Evolutionary conservation across 164 flowering plant species (phyloP).

Genomic region (Sedum album): DNA sequence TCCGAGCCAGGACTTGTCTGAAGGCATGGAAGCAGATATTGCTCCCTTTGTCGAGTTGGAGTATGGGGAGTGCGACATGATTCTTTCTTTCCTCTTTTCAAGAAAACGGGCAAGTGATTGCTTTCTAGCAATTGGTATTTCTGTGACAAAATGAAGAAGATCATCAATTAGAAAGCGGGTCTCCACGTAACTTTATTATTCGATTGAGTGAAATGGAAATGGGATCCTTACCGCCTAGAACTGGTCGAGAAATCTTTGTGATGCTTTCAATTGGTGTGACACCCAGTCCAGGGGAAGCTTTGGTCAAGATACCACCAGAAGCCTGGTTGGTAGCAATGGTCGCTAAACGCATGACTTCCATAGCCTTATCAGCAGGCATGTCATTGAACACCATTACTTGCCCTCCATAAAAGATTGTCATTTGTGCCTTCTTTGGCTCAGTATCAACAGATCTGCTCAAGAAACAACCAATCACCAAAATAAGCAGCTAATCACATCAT

Average conservation of each 20-base stretch:
- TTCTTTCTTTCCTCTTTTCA: constrained; percentile 8
- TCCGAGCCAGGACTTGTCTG: constrained; percentile 8
- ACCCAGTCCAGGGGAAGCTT: background rate
- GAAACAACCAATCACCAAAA: constrained; percentile 7
- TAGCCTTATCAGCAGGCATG: constrained; percentile 52
- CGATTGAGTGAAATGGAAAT: background rate
- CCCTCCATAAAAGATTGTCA: constrained; percentile 70
- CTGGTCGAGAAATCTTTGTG: background rate
- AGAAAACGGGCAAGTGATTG: constrained; percentile 3
- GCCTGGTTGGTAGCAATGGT: constrained; percentile 21
- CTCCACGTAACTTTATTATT: no score
- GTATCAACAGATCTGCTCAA: constrained; percentile 9
- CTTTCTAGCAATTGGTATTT: constrained; percentile 5
- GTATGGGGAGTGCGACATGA: background rate
- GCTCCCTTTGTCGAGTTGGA: background rate
- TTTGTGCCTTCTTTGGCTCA: constrained; percentile 34
- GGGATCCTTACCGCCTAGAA: background rate
- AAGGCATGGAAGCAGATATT: background rate
- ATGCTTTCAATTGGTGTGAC: background rate
- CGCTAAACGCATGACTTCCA: constrained; percentile 57
- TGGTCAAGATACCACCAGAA: constrained; percentile 1
- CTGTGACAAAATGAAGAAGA: background rate
- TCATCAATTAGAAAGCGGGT: background rate
- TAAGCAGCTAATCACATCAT: background rate
- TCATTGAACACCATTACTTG: constrained; percentile 52